These are phyloP conservation scores for Croton laevigatus DNA, from an alignment of 441 rosid species.

Conservation along the genomic window DNA sequence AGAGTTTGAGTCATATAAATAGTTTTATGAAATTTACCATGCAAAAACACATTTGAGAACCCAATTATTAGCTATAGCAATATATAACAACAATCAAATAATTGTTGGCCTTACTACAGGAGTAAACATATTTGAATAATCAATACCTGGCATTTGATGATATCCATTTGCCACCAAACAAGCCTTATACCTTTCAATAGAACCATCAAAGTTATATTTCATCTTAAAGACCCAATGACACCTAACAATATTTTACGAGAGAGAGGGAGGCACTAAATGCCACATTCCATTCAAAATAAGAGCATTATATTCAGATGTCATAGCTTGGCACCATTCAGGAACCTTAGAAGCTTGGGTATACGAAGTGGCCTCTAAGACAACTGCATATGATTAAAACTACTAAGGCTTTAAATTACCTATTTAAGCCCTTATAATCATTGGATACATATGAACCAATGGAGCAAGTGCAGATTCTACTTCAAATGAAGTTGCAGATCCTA, in stretches of 20 bases:
- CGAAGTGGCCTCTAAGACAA: background rate
- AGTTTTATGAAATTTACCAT: background rate
- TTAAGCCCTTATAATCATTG: background rate
- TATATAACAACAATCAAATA: too few relatives aligned
- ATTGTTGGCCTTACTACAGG: too few relatives aligned
- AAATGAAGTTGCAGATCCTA: too few relatives aligned
- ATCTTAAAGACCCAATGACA: background rate
- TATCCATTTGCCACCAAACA: background rate
- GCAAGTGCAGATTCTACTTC: background rate
- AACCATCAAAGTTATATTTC: background rate
- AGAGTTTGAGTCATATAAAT: background rate
- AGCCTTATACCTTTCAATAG: background rate
- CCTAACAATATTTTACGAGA: background rate
- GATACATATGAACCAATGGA: background rate
- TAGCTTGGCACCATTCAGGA: background rate
- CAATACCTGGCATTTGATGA: background rate
- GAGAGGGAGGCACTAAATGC: background rate
- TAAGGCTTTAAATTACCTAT: background rate
- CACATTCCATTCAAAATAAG: background rate
- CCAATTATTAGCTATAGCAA: background rate
- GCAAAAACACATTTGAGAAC: background rate
- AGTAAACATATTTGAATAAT: too few relatives aligned
- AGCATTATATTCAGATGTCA: background rate
- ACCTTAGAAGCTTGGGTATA: background rate
- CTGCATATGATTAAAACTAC: background rate